Conservation (phyloP, 306 rosid species). For the Citrullus mucosospermus region DNA sequence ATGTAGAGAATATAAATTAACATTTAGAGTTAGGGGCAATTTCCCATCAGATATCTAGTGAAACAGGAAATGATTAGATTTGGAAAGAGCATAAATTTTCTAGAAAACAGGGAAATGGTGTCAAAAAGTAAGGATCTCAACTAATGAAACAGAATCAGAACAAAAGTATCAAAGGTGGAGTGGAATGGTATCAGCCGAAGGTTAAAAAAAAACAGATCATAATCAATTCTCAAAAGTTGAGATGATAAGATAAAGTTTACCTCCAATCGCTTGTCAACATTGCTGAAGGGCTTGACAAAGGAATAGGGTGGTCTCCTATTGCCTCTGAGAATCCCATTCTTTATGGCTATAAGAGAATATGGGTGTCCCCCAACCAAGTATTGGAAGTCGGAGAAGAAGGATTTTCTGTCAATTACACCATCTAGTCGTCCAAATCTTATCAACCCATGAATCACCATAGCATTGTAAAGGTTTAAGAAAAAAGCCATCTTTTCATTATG, state of each 20-base stretch:
- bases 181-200: background rate
- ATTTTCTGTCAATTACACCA: slow-evolving; percentile 65
- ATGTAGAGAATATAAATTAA: background rate
- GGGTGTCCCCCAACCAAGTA: slow-evolving; percentile 77
- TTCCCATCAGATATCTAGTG: background rate
- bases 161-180: background rate
- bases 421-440: slow-evolving; percentile 58
- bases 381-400: slow-evolving; percentile 59
- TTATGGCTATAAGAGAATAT: slow-evolving; percentile 46
- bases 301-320: slow-evolving; percentile 76
- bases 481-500: slow-evolving; percentile 62
- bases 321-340: slow-evolving; percentile 75
- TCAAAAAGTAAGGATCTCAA: background rate
- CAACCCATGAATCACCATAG: slow-evolving; percentile 84
- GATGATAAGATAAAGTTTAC: slow-evolving; percentile 22
- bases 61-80: background rate
- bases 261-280: slow-evolving; percentile 60
- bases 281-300: slow-evolving; percentile 51
- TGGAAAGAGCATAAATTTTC: background rate
- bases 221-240: background rate
- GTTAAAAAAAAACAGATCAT: background rate
- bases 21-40: background rate
- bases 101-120: background rate
- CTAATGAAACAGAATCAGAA: background rate
- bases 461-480: slow-evolving; percentile 86